phyloP scores from a whole-genome alignment of 495 filamentous ascomycete genomes.

The Neurospora discreta region DNA sequence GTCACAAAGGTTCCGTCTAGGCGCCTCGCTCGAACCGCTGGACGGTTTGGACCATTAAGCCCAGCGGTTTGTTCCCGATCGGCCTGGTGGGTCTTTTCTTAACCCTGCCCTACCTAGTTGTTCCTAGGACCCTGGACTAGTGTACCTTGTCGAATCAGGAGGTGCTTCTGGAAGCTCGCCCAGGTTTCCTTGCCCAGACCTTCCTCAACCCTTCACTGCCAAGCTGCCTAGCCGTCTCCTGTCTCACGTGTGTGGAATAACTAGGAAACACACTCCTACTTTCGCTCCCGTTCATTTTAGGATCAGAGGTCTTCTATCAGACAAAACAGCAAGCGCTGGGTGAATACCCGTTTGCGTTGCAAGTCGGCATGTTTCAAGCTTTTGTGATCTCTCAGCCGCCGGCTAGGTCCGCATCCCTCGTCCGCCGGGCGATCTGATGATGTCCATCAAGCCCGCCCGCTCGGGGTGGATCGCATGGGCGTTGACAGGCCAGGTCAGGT shows the following conservation, averaged over 20 bases:
- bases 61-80: not conserved
- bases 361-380: not conserved
- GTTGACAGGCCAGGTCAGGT: not conserved
- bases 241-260: not conserved
- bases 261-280: not conserved
- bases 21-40: not conserved
- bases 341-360: not conserved
- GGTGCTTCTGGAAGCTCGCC: not conserved
- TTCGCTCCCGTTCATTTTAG: not conserved
- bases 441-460: not conserved
- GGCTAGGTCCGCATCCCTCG: not conserved
- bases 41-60: not conserved
- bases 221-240: not conserved
- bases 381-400: not conserved
- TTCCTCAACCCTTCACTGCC: not conserved
- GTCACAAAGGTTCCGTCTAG: not conserved
- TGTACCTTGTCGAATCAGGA: not conserved
- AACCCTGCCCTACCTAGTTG: too few species aligned
- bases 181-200: not conserved
- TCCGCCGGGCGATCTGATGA: not conserved
- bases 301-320: not conserved
- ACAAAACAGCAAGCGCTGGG: not conserved
- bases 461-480: not conserved
- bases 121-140: too few species aligned
- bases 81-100: not conserved